phyloP scores from a whole-genome alignment of 371 early-diverging fungal species.

The Haplosporangium sp. region DNA sequence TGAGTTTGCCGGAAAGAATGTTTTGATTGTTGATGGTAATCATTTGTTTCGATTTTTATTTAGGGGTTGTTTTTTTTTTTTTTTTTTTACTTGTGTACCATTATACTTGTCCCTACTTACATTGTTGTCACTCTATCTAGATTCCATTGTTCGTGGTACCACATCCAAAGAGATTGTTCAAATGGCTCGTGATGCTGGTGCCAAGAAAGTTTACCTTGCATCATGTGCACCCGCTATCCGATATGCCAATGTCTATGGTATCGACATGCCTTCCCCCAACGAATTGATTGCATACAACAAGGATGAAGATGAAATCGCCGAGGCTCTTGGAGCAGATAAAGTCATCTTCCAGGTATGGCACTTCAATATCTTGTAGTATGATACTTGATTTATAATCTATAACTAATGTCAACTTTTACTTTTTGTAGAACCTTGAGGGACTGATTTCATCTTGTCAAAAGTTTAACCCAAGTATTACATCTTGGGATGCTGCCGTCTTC shows the following conservation, averaged over 20 bases:
- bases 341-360: constrained; percentile 88
- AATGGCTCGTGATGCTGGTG: constrained; percentile 98
- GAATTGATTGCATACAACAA: constrained; percentile 92
- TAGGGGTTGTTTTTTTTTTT: too few species aligned
- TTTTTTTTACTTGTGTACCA: neutral
- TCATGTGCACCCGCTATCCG: constrained; percentile 95
- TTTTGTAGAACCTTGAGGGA: constrained; percentile 73
- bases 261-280: constrained; percentile 96
- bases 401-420: neutral
- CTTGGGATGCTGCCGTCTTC: constrained; percentile 96
- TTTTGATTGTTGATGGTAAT: constrained; percentile 95
- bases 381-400: neutral
- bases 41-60: neutral
- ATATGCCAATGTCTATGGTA: constrained; percentile 98
- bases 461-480: constrained; percentile 82
- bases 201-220: constrained; percentile 98
- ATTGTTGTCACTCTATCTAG: constrained; percentile 35
- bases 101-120: neutral
- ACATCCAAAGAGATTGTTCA: constrained; percentile 97
- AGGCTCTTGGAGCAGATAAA: constrained; percentile 90
- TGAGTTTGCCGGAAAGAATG: constrained; percentile 95
- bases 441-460: constrained; percentile 82
- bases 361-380: neutral
- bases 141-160: constrained; percentile 98
- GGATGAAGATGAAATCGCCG: constrained; percentile 85